Evolutionary conservation across 345 rosid genomes (phyloP).

Genomic region (Mercurialis annua): DNA sequence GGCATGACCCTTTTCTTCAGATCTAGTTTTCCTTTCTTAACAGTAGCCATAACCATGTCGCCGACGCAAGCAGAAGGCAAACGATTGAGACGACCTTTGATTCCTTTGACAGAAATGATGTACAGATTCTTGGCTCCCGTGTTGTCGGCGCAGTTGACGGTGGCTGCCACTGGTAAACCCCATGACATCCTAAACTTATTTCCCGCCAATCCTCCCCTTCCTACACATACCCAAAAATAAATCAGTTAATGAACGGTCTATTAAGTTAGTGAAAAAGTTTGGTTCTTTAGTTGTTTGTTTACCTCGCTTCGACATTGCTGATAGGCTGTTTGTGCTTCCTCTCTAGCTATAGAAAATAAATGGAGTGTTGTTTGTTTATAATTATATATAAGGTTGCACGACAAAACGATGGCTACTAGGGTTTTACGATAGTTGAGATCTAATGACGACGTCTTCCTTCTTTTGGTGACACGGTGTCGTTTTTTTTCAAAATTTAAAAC

Average conservation of each 20-base stretch:
- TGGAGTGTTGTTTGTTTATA: background rate
- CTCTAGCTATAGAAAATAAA: too few species aligned
- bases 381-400: background rate
- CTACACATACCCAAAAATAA: constrained; percentile 20
- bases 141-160: constrained; percentile 97
- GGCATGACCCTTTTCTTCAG: constrained; percentile 94
- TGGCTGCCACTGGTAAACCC: constrained; percentile 98
- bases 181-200: constrained; percentile 96
- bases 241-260: too few species aligned
- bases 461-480: background rate
- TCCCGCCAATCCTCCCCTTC: constrained; percentile 92
- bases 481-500: too few species aligned
- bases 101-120: constrained; percentile 93
- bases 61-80: constrained; percentile 93
- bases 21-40: constrained; percentile 96
- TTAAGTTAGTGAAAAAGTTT: too few species aligned
- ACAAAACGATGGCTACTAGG: constrained; percentile 13
- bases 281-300: too few species aligned
- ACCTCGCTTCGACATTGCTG: constrained; percentile 48
- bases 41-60: constrained; percentile 98
- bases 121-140: constrained; percentile 95
- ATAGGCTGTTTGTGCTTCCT: background rate
- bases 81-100: constrained; percentile 87
- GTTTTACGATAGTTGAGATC: too few species aligned
- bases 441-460: too few species aligned